Conservation (phyloP, 1,284 basidiomycete species). For the Sporisorium exsertum region DNA sequence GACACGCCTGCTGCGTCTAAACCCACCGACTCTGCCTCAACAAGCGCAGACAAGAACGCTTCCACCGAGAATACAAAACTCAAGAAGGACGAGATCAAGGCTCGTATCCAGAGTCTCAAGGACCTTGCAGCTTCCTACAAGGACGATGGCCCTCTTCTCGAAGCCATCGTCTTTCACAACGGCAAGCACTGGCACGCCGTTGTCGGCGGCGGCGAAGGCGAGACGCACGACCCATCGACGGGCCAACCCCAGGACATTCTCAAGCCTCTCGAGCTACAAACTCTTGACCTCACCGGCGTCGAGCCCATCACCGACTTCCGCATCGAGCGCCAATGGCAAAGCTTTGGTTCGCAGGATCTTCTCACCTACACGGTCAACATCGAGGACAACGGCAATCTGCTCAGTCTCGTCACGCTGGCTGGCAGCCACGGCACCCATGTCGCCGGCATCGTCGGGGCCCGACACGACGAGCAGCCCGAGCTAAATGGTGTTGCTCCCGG, state of each 20-base stretch:
- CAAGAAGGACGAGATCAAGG: conserved; percentile 63
- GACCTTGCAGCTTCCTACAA: conserved; percentile 61
- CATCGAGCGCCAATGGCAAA: conserved; percentile 64
- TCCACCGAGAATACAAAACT: conserved; percentile 32
- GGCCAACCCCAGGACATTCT: conserved; percentile 56
- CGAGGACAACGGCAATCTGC: conserved; percentile 55
- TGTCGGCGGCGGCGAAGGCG: conserved; percentile 69
- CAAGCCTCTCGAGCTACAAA: conserved; percentile 34
- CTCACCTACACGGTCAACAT: conserved; percentile 69
- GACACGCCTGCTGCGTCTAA: conserved; percentile 21
- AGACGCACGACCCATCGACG: conserved; percentile 52
- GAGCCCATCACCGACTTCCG: conserved; percentile 67
- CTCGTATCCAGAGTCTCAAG: conserved; percentile 63
- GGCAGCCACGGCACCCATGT: conserved; percentile 70
- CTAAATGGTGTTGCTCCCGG: conserved; percentile 69
- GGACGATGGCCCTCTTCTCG: conserved; percentile 68
- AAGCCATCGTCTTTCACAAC: conserved; percentile 68
- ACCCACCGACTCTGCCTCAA: conserved; percentile 5
- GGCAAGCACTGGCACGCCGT: conserved; percentile 68
- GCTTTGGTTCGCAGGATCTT: conserved; percentile 67
- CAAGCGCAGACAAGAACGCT: conserved; percentile 18
- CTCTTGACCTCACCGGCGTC: conserved; percentile 59
- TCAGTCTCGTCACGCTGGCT: conserved; percentile 65
- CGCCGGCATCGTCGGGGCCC: conserved; percentile 68
- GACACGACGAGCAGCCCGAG: conserved; percentile 58